Base-by-base conservation (phyloP, 306 rosid species). In the Erythrophleum fordii region DNA sequence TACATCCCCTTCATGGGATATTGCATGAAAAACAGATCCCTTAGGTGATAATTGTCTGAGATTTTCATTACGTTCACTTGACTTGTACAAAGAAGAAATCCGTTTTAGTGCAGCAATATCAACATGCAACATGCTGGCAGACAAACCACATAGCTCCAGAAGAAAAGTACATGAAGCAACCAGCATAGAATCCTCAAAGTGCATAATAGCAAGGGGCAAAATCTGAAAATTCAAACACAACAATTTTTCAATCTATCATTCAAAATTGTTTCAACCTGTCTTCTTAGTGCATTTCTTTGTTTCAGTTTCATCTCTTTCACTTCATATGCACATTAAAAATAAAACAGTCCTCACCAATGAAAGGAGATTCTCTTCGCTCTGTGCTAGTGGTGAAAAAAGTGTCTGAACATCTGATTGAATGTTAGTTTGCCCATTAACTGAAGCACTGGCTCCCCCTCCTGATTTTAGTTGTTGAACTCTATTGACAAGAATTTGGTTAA, bases 121-220 rank as follows among this genome's bases (percentile, higher is more conserved):
- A 69, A 88, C 72, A 46, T 89, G 91, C 82, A 92, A 83, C 92
- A 87, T 91, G 80, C 89, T 85, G 81, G 97, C 95, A 84, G 97
- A 92, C 84, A 91, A 83, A 48, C 99, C 99, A 75, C 97, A 89
- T 59, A 95, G 95, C 89, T 91, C 97, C 78, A 95, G 77, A 76
- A 95, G 92, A 83, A 95, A 91, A 81, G 95, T 87, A 85, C 97
- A 92, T 11, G 99, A 91, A 68, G 99, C 92, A 83, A 86, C 97
- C 81, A 95, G 89, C 86, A 87, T 84, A 53, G 91, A 84, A 89
- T 92, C 90, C 87, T 95, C 99, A 85, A 90, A 95, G 90, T 92
- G 93, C 87, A 87, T 83, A 83, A 92, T 87, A 83, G 97, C 97
- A 80, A 88, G 86, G 55, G 97, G 97, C 65, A 90, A 76, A 77